Percentiles rank a stretch among this genome's conserved stretches.
Evolutionary conservation across 805 yeast species (phyloP).

Genomic region (Cyberlindnera mrakii): DNA sequence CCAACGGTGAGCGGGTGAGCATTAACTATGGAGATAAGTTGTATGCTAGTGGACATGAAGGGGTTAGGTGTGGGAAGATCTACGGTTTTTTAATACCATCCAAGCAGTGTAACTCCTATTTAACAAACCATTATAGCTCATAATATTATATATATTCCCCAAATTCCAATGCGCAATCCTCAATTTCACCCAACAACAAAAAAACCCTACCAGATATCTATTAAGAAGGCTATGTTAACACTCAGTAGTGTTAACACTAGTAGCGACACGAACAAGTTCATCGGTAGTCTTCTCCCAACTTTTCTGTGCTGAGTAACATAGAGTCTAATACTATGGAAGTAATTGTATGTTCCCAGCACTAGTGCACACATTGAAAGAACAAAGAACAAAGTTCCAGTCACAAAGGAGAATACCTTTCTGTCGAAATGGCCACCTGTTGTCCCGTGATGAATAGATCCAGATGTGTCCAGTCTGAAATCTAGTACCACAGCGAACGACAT

Average conservation of each 20-base stretch:
- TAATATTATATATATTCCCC: too few species aligned
- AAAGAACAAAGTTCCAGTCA: conserved; percentile 13
- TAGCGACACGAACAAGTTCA: conserved; percentile 5
- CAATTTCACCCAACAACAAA: too few species aligned
- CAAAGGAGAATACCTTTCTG: conserved; percentile 8
- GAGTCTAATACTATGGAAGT: conserved; percentile 14
- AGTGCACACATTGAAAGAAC: conserved; percentile 8
- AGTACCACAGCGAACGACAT: conserved; percentile 17
- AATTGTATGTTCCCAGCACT: conserved; percentile 16
- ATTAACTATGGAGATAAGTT: too few species aligned
- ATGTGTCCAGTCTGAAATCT: conserved; percentile 12
- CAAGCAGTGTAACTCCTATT: too few species aligned
- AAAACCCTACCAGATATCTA: conserved; percentile 4
- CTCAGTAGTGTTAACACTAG: conserved; percentile 9
- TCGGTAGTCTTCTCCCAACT: conserved; percentile 10
- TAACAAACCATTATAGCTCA: too few species aligned
- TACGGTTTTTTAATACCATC: too few species aligned
- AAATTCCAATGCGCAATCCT: too few species aligned
- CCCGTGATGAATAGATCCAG: conserved; percentile 1
- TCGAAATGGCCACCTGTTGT: background rate
- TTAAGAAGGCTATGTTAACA: conserved; percentile 12
- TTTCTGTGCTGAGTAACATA: conserved; percentile 11
- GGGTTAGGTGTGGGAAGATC: background rate
- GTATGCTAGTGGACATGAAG: too few species aligned
- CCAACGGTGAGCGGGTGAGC: too few species aligned